These are phyloP conservation scores for Trametes elegans DNA, from an alignment of 768 basidiomycete species.

Conservation along the genomic window DNA sequence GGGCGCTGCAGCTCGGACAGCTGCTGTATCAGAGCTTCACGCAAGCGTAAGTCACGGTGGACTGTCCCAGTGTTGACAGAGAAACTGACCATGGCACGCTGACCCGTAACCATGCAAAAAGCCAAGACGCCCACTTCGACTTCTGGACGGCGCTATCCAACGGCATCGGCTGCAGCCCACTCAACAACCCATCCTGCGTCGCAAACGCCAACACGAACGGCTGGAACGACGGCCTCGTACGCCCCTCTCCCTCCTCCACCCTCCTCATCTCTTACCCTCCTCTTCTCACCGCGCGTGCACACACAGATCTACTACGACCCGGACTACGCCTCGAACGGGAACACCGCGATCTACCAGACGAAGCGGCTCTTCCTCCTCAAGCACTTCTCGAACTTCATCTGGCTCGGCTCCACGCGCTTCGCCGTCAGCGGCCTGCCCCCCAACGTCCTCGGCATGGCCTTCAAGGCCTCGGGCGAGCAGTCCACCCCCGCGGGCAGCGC, in stretches of 20 bases:
- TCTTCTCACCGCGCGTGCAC: constrained; percentile 8
- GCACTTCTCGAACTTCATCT: constrained; percentile 23
- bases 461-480: background rate
- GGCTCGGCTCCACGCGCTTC: constrained; percentile 8
- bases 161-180: constrained; percentile 40
- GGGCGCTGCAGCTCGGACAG: constrained; percentile 22
- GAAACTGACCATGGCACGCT: no score
- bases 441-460: constrained; percentile 7
- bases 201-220: constrained; percentile 38
- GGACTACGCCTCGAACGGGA: constrained; percentile 26
- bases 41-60: constrained; percentile 13
- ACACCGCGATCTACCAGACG: constrained; percentile 21
- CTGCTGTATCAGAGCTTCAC: constrained; percentile 24
- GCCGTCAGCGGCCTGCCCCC: constrained; percentile 2
- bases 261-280: background rate
- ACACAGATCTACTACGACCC: constrained; percentile 43
- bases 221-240: constrained; percentile 37
- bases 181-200: constrained; percentile 34
- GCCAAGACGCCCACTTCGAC: constrained; percentile 12
- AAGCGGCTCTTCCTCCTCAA: constrained; percentile 26
- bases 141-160: constrained; percentile 22
- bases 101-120: background rate
- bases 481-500: constrained; percentile 1
- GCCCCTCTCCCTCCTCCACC: background rate
- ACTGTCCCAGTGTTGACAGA: background rate